phyloP scores from a whole-genome alignment of 2,329 filamentous ascomycete genomes.

The Aspergillus spinulosporus region DNA sequence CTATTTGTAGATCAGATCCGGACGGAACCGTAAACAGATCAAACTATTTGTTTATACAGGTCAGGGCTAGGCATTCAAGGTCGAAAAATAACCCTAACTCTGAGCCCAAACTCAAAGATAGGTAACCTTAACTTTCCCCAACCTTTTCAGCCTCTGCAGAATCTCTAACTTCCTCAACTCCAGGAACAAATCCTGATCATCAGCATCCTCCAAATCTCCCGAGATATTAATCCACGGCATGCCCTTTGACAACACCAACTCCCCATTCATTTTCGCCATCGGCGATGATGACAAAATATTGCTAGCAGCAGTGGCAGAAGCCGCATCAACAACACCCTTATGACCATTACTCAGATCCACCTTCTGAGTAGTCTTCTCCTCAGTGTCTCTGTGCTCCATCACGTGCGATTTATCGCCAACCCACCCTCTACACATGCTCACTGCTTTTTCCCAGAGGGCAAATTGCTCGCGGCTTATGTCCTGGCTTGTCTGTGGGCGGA shows the following conservation, averaged over 20 bases:
- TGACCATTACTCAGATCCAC: background rate
- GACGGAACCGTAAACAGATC: no score
- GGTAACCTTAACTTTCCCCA: conserved; percentile 27
- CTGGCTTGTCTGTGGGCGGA: conserved; percentile 61
- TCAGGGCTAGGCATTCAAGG: no score
- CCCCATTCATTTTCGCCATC: conserved; percentile 18
- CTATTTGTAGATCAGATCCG: no score
- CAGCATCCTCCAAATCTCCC: conserved; percentile 33
- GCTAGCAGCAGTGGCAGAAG: conserved; percentile 12
- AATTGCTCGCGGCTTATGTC: conserved; percentile 62
- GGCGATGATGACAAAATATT: background rate
- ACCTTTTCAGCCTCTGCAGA: conserved; percentile 34
- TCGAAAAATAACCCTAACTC: background rate
- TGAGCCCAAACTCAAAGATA: conserved; percentile 14
- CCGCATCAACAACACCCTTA: background rate
- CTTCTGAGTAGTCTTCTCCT: background rate
- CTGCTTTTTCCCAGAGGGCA: conserved; percentile 69
- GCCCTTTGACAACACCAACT: conserved; percentile 18
- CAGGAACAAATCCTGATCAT: conserved; percentile 39
- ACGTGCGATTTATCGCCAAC: conserved; percentile 17
- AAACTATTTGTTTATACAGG: no score
- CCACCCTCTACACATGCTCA: conserved; percentile 75
- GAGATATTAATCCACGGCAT: conserved; percentile 25
- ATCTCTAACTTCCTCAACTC: conserved; percentile 39
- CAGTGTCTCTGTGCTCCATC: background rate